Conservation (phyloP, 83 land plant species). For the Larix sibirica region DNA sequence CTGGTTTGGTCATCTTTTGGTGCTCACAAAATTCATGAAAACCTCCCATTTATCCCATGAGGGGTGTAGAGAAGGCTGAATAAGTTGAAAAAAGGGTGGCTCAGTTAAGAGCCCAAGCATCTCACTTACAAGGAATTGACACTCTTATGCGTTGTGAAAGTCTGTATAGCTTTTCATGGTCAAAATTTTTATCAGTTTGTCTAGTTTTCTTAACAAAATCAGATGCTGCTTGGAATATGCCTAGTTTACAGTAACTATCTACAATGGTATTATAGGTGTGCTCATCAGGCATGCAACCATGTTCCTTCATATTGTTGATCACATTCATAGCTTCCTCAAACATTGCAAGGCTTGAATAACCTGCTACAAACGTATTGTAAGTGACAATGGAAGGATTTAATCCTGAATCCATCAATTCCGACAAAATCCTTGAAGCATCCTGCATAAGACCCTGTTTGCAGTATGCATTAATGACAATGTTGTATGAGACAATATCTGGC, state of each 20-base stretch:
- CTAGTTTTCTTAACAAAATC: conserved; percentile 32
- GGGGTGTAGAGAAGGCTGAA: too few species aligned
- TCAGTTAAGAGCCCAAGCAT: too few species aligned
- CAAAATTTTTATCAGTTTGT: conserved; percentile 33
- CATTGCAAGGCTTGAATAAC: conserved; percentile 66
- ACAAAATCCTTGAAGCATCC: conserved; percentile 66
- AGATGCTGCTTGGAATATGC: conserved; percentile 52
- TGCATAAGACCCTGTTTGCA: conserved; percentile 43
- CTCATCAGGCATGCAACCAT: conserved; percentile 71
- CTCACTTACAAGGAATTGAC: too few species aligned
- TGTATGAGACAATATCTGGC: conserved; percentile 79
- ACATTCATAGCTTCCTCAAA: conserved; percentile 66
- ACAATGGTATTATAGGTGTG: conserved; percentile 66
- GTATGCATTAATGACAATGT: conserved; percentile 63
- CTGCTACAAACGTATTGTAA: conserved; percentile 69
- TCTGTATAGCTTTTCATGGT: conserved; percentile 27
- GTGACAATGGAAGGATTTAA: conserved; percentile 66
- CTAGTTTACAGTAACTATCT: conserved; percentile 76
- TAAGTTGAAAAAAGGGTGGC: too few species aligned
- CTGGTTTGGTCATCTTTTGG: too few species aligned
- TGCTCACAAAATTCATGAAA: too few species aligned
- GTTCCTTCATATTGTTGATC: conserved; percentile 69
- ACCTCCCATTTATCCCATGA: too few species aligned
- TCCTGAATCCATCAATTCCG: conserved; percentile 33
- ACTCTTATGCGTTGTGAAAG: conserved; percentile 19